Evolutionary conservation across 169 alveolate genomes (phyloP), one percentile per base, ranked within the genome.

Genomic region (Eimeria sp.): DNA sequence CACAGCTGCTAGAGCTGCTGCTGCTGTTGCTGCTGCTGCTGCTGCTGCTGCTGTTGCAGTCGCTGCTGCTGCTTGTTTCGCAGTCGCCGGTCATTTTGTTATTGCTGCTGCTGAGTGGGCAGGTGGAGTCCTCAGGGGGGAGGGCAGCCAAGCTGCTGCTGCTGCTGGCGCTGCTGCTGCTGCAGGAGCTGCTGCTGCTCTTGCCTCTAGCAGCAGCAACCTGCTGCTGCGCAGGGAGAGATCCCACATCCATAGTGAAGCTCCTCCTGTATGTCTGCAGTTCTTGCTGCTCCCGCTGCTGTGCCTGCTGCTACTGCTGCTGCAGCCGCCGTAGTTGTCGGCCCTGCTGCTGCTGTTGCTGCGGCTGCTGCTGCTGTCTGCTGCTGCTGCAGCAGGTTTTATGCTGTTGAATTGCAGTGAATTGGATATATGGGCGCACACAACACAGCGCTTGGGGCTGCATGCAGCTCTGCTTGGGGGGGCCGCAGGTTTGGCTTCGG

Each of bases 101-200:
- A 74, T 54, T 82, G 74, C 72, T 54, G 40, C 46, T n/a, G 90
- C 90, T 20, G 52, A 49, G 52, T 11, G 18, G 85, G 37, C 85
- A 20, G 43, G 43, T 62, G 11, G 78, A n/a, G 46, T n/a, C 46
- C 4, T 71, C 78, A 33, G 85, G 11, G 37, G 83, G 30, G n/a
- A 37, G 58, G 2, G 33, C 85, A 76, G 64, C 64, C 40, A 33
- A 49, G 16, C 60, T 23, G 43, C 64, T 27, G 83, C 27, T 11
- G 58, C 52, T 14, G 27, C n/a, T 14, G 23, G 62, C 23, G 74
- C 90, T 49, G 49, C 90, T 62, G 80, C 76, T 85, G 91, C 62
- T n/a, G 78, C 40, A 60, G 49, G 68, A 58, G 49, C 78, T 14
- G 89, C 71, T 80, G 72, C 76, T 13, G 90, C 90, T 54, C 56